Base-by-base conservation (phyloP, 2,329 filamentous ascomycete genomes). In the Knoxdaviesia proteae region DNA sequence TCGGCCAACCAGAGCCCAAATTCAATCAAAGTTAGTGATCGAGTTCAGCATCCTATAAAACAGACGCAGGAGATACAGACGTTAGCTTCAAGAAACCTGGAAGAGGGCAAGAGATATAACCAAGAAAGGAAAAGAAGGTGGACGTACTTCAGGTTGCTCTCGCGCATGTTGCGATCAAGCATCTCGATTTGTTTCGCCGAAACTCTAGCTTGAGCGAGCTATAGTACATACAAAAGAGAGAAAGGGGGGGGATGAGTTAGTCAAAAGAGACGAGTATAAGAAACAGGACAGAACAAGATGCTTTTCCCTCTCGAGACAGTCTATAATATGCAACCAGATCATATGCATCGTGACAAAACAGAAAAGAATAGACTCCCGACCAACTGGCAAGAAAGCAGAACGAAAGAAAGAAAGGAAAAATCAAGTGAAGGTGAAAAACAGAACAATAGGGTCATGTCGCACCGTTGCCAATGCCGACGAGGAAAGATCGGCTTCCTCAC, bases 401-500 rank as follows among this genome's bases (percentile, higher is more conserved):
- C 20, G 20, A 20, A 20, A 20, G 20, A 20, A 20, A 20, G 3
- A 20, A 20, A 20, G 20, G 20, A 20, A 20, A 20, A 20, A 20
- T 20, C 20, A 20, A 20, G 20, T 20, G 20, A 20, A 36, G 34
- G 39, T 20, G 6, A 32, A 35, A 7, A 11, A 36, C 34, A 34
- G 32, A 44, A 34, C 34, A 41, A 20, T 33, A 9, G 59, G 60
- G 65, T 65, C 61, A 58, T 59, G 54, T 63, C 74, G 67, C 69
- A 79, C 74, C 73, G 69, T 72, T 62, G 74, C 73, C 61, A 78
- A 65, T 59, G 74, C 74, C 56, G 67, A 63, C 55, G 74, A 77
- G 58, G 72, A 73, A 63, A 71, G 62, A 56, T 78, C 74, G 53
- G 71, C 66, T 56, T 61, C 61, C 71, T 77, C 72, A 70, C 68